Evolutionary conservation across 257 asterid species (phyloP), one percentile per base, ranked within the genome.

Genomic region (Solanum lignicaule): DNA sequence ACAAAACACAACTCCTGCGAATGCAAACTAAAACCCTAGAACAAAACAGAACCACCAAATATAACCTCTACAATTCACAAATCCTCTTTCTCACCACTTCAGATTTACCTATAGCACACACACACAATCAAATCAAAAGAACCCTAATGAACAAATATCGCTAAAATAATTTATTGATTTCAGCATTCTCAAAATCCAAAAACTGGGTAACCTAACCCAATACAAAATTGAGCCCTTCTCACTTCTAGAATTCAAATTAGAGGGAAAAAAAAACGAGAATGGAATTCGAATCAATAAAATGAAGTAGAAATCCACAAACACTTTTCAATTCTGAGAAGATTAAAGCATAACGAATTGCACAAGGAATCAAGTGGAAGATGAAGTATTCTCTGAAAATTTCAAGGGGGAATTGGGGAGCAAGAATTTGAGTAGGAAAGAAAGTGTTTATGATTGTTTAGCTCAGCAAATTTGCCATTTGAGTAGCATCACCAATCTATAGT

Each of bases 1-100:
- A 31, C 20, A 74, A 66, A 75, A 72, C 25, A 48, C 27, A 69
- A 75, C 35, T 29, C 27, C 11, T 52, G n/a, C 62, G 27, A 86
- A 66, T 43, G n/a, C 62, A 85, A 35, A 81, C 86, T 79, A 87
- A 88, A 91, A 87, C 90, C 90, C 90, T 82, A 82, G 48, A 15
- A 71, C 25, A 16, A 15, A 71, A 71, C 78, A 18, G 38, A 43
- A 79, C 65, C 41, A 16, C 86, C 20, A 48, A 48, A 48, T 29
- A 35, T 29, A 35, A 36, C 31, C 83, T 74, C 52, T 36, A 74
- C 69, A 46, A 79, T 9, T 31, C 13, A 46, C 41, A 82, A 81
- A 82, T 79, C 87, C 68, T 69, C 32, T 7, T 39, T 71, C 33
- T 55, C 62, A 9, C 83, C 13, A 4, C 16, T 79, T 62, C 25